Evolutionary conservation across 345 rosid species (phyloP), one percentile per base, ranked within the genome.

Genomic region (Brassica carinata): DNA sequence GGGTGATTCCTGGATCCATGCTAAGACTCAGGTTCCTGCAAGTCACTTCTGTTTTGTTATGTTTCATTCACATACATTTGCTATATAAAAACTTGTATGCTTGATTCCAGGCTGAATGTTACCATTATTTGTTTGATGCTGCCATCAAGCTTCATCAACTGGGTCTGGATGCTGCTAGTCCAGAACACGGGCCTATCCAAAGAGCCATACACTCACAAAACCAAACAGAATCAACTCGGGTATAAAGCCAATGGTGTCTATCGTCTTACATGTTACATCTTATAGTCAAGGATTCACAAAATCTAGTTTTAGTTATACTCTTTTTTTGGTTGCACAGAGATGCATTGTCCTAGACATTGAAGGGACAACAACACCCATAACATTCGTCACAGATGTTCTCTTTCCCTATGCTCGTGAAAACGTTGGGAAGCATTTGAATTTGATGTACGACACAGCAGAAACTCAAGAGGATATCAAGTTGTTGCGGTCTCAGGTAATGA

Each of bases 1-100:
- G 99, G 98, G 98, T 77, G 98, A 96, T 82, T 85, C 98, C 63
- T 96, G 99, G 99, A 96, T 96, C 86, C 90, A 79, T 83, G 97
- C 97, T 78, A 96, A 96, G 88, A 96, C 98, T 48, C 97, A 96
- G 99, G 99, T 96, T 68, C 78, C 86, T 75, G 61, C 69, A 43
- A 76, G 7, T 75, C 58, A 55, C 73, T 53, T 70, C 63, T n/a
- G 7, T 69, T 18, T 73, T 75, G 80, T 69, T 19, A 59, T 77
- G 33, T 51, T 71, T 53, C 19, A 18, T 10, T 55, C 70, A 15
- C 51, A 19, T 67, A 69, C 29, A 36, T 59, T 33, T 84, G 77
- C 77, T 4, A 18, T 61, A 53, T 63, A 65, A 27, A 15, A 81
- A 67, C 63, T 66, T 78, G 23, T 61, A 23, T 55, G 29, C 34